Conservation (phyloP, 129 eudicot genomes). For the Daucus carota region DH1_v3.0 NC_030387.2:38136001-38136500, state of each 20-base stretch:
- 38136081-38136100: not conserved
- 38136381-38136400: not conserved
- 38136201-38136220: not conserved
- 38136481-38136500: constrained; percentile 1
- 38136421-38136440: no score
- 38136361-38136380: not conserved
- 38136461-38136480: not conserved
- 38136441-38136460: not conserved
- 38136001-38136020: not conserved
- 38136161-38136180: not conserved
- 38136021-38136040: no score
- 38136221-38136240: constrained; percentile 79
- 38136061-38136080: not conserved
- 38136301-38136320: constrained; percentile 85
- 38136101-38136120: not conserved
- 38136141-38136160: not conserved
- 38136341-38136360: not conserved
- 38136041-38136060: no score
- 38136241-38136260: constrained; percentile 87
- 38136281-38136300: constrained; percentile 71
- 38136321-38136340: constrained; percentile 64
- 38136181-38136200: no score
- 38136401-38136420: not conserved
- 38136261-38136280: constrained; percentile 51
- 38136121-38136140: not conserved